phyloP scores from a whole-genome alignment of 2,329 filamentous ascomycete species.

The Aureobasidium mangrovei region DNA sequence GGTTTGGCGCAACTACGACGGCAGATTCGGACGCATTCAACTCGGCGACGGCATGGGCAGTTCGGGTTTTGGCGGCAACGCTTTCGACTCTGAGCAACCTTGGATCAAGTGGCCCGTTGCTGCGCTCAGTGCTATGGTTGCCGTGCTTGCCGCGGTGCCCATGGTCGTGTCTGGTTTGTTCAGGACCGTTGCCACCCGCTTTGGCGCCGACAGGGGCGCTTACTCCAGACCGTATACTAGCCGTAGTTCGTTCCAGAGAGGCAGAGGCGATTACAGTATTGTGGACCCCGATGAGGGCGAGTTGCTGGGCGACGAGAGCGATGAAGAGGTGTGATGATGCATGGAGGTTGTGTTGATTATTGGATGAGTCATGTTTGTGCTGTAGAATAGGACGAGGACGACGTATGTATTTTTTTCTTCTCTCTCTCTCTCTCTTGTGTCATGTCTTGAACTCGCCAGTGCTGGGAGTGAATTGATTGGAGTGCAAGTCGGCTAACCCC shows the following conservation, averaged over 20 bases:
- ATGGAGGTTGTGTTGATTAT: too few species aligned
- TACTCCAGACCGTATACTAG: conserved; percentile 69
- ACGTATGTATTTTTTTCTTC: too few species aligned
- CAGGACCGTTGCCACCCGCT: conserved; percentile 48
- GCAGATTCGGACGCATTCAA: conserved; percentile 82
- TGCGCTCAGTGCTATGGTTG: conserved; percentile 45
- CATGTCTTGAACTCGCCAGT: too few species aligned
- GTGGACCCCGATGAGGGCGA: conserved; percentile 94
- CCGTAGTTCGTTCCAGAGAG: conserved; percentile 77
- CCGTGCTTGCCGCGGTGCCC: conserved; percentile 48
- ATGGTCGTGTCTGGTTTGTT: conserved; percentile 65
- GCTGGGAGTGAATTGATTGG: too few species aligned
- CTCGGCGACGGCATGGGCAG: conserved; percentile 56
- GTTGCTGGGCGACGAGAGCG: conserved; percentile 83
- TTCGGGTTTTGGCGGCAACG: conserved; percentile 26
- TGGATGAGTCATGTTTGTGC: too few species aligned
- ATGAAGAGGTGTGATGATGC: conserved; percentile 59
- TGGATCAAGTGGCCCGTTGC: conserved; percentile 68
- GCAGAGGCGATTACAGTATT: conserved; percentile 75
- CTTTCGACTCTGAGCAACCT: conserved; percentile 60
- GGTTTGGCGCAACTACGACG: conserved; percentile 74
- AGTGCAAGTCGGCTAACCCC: too few species aligned
- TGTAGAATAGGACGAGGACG: too few species aligned
- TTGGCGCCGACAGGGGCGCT: conserved; percentile 42
- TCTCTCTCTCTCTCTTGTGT: too few species aligned